These are phyloP conservation scores for Tolypocladium amazonense DNA, from an alignment of 2,329 filamentous ascomycete species.

Conservation along the genomic window DNA sequence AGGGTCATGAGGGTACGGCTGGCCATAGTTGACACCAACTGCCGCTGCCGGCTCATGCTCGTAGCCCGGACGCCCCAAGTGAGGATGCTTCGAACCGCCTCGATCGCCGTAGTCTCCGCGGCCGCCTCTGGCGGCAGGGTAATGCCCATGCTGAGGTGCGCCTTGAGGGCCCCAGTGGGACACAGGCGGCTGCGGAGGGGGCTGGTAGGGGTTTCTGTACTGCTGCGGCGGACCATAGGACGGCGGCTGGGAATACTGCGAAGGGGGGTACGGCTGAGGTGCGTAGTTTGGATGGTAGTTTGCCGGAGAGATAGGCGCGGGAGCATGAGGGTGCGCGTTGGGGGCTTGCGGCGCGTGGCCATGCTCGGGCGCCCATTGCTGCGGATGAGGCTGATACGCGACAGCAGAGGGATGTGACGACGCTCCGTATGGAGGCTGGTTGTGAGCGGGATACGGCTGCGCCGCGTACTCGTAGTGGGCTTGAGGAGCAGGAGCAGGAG, in stretches of 20 bases:
- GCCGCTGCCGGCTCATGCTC: slow-evolving; percentile 21
- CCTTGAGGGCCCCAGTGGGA: slow-evolving; percentile 14
- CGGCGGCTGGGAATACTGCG: slow-evolving; percentile 32
- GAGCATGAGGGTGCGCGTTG: slow-evolving; percentile 32
- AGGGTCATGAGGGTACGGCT: slow-evolving; percentile 30
- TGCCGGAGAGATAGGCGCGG: slow-evolving; percentile 36
- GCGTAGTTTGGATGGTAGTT: slow-evolving; percentile 52
- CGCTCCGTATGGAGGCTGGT: slow-evolving; percentile 16
- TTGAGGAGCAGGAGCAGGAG: slow-evolving; percentile 19
- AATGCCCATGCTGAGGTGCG: slow-evolving; percentile 21
- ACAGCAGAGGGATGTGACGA: slow-evolving; percentile 23
- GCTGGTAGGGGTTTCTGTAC: slow-evolving; percentile 24
- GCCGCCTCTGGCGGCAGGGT: slow-evolving; percentile 23
- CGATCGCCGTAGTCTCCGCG: slow-evolving; percentile 36
- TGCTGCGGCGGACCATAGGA: slow-evolving; percentile 30
- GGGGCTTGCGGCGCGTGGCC: slow-evolving; percentile 22
- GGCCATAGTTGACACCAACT: slow-evolving; percentile 23
- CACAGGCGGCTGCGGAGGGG: slow-evolving; percentile 14
- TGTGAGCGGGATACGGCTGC: slow-evolving; percentile 24
- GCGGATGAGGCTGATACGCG: slow-evolving; percentile 25
- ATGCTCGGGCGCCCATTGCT: slow-evolving; percentile 31
- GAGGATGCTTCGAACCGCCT: slow-evolving; percentile 22
- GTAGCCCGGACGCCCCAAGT: slow-evolving; percentile 22
- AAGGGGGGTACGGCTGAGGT: slow-evolving; percentile 37
- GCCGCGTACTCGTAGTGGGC: slow-evolving; percentile 32